Evolutionary conservation across 2,329 filamentous ascomycete genomes (phyloP), one percentile per base, ranked within the genome.

Genomic region (Clonostachys solani): DNA sequence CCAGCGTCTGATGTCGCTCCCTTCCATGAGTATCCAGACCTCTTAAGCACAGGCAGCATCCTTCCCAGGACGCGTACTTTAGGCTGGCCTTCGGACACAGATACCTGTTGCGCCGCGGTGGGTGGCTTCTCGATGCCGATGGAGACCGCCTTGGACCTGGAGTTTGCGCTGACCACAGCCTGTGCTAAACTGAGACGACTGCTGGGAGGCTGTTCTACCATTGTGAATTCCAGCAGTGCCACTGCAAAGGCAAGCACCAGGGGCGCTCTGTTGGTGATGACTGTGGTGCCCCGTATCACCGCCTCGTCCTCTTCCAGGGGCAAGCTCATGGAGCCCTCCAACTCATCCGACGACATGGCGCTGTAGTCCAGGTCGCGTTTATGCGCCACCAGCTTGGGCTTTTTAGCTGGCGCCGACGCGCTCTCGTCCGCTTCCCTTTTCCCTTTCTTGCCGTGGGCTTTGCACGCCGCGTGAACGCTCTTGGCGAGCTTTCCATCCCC

Each of bases 201-300:
- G n/a, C 88, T 94, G 4, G 85, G 74, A 4, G 90, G 90, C 61
- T 96, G 91, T 54, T 88, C 84, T 0, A 90, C 87, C 85, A 92
- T 92, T 0, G 89, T 95, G 60, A 86, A 84, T 42, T 87, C 84
- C 42, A 95, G 62, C 43, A 92, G 61, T 50, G 83, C 80, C 13
- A 90, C 79, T 1, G 86, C 83, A 64, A 95, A 95, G 0, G 89
- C 89, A 6, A 95, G 74, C 2, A 95, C 83, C 2, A 95, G 69
- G 2, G 91, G 90, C 3, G 91, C 90, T 37, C 91, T 77, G 58
- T 95, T 95, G 0, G 89, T 94, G 51, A 84, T 70, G 2, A 95
- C 55, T 0, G 72, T 69, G 1, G 80, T 79, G 3, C 68, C 63
- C 13, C 72, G 69, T 5, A 95, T 79, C 8, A 74, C 66, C 2